These are phyloP conservation scores for Vitis vinifera DNA, from an alignment of 164 flowering plant genomes.

Conservation along the genomic window ASM3070453v1 NC_081811.1:2506001-2506500, in stretches of 20 bases:
- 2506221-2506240: constrained; percentile 2
- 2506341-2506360: constrained; percentile 9
- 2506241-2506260: background rate
- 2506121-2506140: constrained; percentile 84
- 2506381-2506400: constrained; percentile 7
- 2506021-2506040: constrained; percentile 79
- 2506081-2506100: background rate
- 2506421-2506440: background rate
- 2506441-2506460: background rate
- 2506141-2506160: constrained; percentile 98
- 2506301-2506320: background rate
- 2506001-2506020: constrained; percentile 92
- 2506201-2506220: constrained; percentile 66
- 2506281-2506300: background rate
- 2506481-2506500: constrained; percentile 6
- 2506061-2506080: too few relatives aligned
- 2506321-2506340: background rate
- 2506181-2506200: constrained; percentile 78
- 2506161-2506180: constrained; percentile 97
- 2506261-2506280: background rate
- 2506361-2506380: constrained; percentile 5
- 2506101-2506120: background rate
- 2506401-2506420: constrained; percentile 8
- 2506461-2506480: constrained; percentile 11
- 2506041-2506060: constrained; percentile 54